These are phyloP conservation scores for Globisporangium carolinianum DNA, from an alignment of 352 stramenopile species.

Conservation along the genomic window DNA sequence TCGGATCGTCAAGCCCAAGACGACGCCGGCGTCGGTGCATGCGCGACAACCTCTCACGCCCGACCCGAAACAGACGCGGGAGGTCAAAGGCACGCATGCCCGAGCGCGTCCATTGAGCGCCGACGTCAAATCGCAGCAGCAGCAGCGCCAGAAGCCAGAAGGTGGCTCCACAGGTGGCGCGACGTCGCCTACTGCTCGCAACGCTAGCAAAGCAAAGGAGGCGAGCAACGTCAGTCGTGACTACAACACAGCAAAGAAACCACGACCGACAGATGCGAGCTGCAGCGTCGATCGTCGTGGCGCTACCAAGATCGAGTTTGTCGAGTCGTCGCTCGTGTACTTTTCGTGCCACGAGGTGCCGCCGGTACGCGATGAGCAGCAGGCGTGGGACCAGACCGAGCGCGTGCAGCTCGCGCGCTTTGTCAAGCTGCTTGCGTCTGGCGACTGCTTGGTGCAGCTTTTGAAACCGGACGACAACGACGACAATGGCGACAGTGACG, in stretches of 20 bases:
- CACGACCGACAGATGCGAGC: too few species aligned
- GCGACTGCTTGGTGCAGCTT: slow-evolving; percentile 31
- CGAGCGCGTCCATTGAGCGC: slow-evolving; percentile 15
- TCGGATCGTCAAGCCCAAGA: slow-evolving; percentile 1
- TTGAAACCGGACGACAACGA: slow-evolving; percentile 19
- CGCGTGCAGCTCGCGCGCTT: slow-evolving; percentile 34
- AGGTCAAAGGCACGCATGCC: too few species aligned
- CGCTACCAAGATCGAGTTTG: slow-evolving; percentile 17
- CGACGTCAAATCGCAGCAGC: slow-evolving; percentile 8
- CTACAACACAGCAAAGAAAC: neutral
- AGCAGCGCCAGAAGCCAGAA: neutral
- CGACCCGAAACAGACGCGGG: slow-evolving; percentile 1
- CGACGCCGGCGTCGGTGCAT: neutral
- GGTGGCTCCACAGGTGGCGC: neutral
- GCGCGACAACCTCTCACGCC: slow-evolving; percentile 3
- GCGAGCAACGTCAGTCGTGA: neutral
- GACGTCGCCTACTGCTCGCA: neutral
- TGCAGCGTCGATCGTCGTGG: neutral
- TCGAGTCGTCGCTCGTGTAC: slow-evolving; percentile 25
- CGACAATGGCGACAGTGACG: too few species aligned
- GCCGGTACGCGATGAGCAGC: slow-evolving; percentile 5
- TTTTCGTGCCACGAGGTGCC: slow-evolving; percentile 18
- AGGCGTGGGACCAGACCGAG: slow-evolving; percentile 11
- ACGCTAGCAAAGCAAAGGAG: slow-evolving; percentile 3
- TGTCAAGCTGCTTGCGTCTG: slow-evolving; percentile 18